These are phyloP conservation scores for Pezicula radicicola DNA, from an alignment of 2,329 filamentous ascomycete species.

Conservation along the genomic window DNA sequence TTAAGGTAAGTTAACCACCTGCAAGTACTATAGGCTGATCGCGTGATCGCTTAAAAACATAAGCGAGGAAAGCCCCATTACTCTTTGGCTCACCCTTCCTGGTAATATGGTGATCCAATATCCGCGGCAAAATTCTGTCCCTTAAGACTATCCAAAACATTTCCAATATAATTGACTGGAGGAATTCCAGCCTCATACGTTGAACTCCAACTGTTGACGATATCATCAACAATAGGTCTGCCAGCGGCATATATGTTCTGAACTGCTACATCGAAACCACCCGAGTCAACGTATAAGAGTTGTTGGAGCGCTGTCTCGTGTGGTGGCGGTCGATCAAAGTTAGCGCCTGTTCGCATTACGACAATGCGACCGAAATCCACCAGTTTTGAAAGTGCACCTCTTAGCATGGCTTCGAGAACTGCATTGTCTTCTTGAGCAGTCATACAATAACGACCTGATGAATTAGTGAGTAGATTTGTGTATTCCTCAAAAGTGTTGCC, in stretches of 20 bases:
- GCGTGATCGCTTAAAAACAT: too few relatives aligned
- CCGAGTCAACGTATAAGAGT: constrained; percentile 55
- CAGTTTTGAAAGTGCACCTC: constrained; percentile 49
- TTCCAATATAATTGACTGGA: constrained; percentile 63
- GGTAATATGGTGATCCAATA: neutral
- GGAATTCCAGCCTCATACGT: constrained; percentile 54
- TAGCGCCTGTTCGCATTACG: constrained; percentile 61
- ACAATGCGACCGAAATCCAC: constrained; percentile 65
- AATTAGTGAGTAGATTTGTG: constrained; percentile 60
- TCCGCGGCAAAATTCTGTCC: constrained; percentile 29
- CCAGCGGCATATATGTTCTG: constrained; percentile 64
- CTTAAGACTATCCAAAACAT: constrained; percentile 67
- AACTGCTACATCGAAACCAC: constrained; percentile 59
- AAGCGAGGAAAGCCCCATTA: too few relatives aligned
- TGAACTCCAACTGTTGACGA: constrained; percentile 56
- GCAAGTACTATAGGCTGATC: too few relatives aligned
- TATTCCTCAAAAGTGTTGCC: constrained; percentile 61
- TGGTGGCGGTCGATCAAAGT: constrained; percentile 66
- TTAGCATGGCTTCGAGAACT: constrained; percentile 58
- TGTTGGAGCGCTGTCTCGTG: constrained; percentile 54
- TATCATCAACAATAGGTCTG: constrained; percentile 57
- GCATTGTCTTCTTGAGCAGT: constrained; percentile 71
- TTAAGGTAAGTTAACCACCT: too few relatives aligned
- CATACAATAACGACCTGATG: constrained; percentile 62
- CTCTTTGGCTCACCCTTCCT: too few relatives aligned